Evolutionary conservation across 2,329 filamentous ascomycete species (phyloP), one percentile per base, ranked within the genome.

Genomic region (Colletotrichum plurivorum): DNA sequence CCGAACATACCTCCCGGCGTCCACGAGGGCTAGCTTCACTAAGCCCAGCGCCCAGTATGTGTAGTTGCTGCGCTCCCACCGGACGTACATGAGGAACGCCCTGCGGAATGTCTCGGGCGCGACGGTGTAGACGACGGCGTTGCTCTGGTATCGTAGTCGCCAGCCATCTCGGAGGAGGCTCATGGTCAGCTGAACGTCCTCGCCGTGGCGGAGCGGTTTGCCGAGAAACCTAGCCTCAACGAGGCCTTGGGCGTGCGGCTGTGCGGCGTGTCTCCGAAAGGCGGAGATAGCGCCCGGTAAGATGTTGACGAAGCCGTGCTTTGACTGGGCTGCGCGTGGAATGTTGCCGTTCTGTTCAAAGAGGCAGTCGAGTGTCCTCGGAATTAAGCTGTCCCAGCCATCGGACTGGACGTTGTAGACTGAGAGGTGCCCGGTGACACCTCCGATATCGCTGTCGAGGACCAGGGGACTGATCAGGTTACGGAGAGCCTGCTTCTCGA

Each of bases 261-360:
- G 49, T 2, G 41, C 41, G 12, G 60, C 60, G 18, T 46, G 13
- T n/a, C 60, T 63, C 5, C 60, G 60, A 3, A 63, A 54, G 13
- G 60, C 60, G 3, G 60, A 63, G 18, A 63, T 63, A 13, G 60
- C 60, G 15, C 60, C 60, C 3, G 60, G 60, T 8, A 63, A 15
- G 48, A 63, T 55, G 20, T 39, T 63, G 39, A 63, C 18, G 16
- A 63, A 63, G 2, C 60, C 60, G 13, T 63, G 20, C 43, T 49
- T 63, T 5, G 60, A 63, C 51, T 63, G 51, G 6, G 60, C 60
- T 1, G 60, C 60, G 9, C 60, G 49, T 9, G 51, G 60, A 8
- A 63, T 63, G 39, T 63, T 63, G 51, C 60, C 60, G 13, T 55
- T 63, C 27, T 63, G 60, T 10, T 63, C 60, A n/a, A 63, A 63